Percentiles rank a stretch among this genome's conserved stretches.
These are phyloP conservation scores for Sugiyamaella paludigena DNA, from an alignment of 1,139 yeast species.

Conservation along the genomic window DNA sequence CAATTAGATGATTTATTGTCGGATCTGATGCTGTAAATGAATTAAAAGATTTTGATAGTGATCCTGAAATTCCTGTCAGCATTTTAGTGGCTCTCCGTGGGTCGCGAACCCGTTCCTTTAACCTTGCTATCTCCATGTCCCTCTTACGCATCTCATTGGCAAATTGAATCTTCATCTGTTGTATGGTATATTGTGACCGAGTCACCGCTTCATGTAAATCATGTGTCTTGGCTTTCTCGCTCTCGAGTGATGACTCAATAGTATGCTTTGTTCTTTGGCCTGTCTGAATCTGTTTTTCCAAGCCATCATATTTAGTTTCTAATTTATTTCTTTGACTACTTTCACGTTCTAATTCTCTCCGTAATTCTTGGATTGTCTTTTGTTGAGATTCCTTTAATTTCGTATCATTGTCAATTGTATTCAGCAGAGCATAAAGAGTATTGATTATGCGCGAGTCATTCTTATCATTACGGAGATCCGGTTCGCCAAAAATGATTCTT, in stretches of 20 bases:
- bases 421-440: conserved; percentile 30
- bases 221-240: conserved; percentile 12
- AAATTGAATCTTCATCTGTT: conserved; percentile 25
- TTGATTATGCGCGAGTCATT: conserved; percentile 32
- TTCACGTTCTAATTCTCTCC: conserved; percentile 22
- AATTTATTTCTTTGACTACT: conserved; percentile 15
- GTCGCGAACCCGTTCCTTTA: conserved; percentile 28
- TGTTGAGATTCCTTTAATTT: conserved; percentile 18
- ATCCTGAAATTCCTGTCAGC: conserved; percentile 27
- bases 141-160: conserved; percentile 31
- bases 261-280: conserved; percentile 16
- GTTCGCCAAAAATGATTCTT: conserved; percentile 22
- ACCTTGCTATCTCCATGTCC: conserved; percentile 28
- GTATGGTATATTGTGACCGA: conserved; percentile 14
- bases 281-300: conserved; percentile 21
- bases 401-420: conserved; percentile 28
- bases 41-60: conserved; percentile 23
- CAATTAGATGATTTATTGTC: neutral
- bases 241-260: conserved; percentile 17
- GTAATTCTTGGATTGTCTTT: conserved; percentile 17
- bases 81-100: conserved; percentile 21
- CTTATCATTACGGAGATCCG: neutral
- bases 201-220: conserved; percentile 16
- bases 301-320: conserved; percentile 13
- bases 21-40: conserved; percentile 17